phyloP scores from a whole-genome alignment of 192 early-diverging fungal genomes.

The Coemansia umbellata region DNA sequence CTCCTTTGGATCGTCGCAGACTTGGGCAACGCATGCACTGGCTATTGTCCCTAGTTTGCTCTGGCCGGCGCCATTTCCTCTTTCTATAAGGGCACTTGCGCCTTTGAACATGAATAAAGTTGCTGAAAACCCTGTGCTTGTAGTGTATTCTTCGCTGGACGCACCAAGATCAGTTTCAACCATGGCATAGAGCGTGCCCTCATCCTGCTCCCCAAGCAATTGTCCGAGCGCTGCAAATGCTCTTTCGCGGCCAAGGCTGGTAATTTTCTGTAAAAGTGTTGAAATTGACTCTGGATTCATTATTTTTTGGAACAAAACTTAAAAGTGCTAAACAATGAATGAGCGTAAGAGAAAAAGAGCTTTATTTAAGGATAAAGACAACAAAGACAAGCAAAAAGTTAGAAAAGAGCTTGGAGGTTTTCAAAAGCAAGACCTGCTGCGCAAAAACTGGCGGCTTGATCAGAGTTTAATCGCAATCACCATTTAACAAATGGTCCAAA shows the following conservation, averaged over 20 bases:
- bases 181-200: constrained; percentile 12
- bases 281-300: neutral
- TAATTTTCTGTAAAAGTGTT: neutral
- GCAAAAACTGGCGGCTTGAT: no score
- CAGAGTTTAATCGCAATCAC: no score
- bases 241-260: constrained; percentile 5
- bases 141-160: neutral
- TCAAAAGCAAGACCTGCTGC: no score
- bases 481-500: no score
- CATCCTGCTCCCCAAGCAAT: constrained; percentile 12
- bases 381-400: no score
- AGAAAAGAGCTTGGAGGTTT: no score
- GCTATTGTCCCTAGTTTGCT: constrained; percentile 7
- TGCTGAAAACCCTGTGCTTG: neutral
- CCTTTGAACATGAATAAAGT: constrained; percentile 17
- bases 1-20: constrained; percentile 31
- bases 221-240: constrained; percentile 14
- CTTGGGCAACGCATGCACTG: constrained; percentile 30
- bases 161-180: constrained; percentile 25
- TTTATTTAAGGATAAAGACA: no score
- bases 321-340: no score
- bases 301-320: no score
- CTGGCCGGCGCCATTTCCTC: constrained; percentile 1
- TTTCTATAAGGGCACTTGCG: constrained; percentile 23
- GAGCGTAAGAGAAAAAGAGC: no score